These are phyloP conservation scores for Microcos paniculata DNA, from an alignment of 345 rosid species.

Conservation along the genomic window DNA sequence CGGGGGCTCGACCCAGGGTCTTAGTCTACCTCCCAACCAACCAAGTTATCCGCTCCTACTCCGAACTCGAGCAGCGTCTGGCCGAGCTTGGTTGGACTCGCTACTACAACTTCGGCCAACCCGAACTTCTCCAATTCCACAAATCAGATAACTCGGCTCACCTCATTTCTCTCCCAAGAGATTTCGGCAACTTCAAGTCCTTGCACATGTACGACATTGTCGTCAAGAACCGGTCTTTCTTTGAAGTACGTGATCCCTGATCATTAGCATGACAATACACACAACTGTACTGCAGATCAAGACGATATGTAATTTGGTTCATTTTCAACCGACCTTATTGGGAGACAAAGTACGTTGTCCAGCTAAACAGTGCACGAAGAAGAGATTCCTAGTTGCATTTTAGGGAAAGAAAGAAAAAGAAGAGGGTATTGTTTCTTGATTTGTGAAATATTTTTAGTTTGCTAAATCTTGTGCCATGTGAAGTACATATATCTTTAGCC, in stretches of 20 bases:
- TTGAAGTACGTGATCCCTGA: conserved; percentile 57
- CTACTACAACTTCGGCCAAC: conserved; percentile 31
- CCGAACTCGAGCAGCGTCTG: conserved; percentile 53
- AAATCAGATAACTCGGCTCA: conserved; percentile 43
- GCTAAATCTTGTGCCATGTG: too few species aligned
- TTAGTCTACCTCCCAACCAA: conserved; percentile 61
- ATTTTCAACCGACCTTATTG: not conserved
- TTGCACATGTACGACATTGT: conserved; percentile 68
- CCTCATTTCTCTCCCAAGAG: conserved; percentile 53
- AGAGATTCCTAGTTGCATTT: too few species aligned
- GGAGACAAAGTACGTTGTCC: not conserved
- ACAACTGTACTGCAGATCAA: too few species aligned
- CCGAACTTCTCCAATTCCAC: conserved; percentile 63
- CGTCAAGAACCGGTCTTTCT: conserved; percentile 60
- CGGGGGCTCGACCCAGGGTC: conserved; percentile 66
- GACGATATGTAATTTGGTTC: too few species aligned
- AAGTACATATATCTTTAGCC: too few species aligned
- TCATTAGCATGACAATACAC: not conserved
- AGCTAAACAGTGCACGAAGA: not conserved
- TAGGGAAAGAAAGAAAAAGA: too few species aligned
- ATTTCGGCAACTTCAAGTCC: conserved; percentile 40
- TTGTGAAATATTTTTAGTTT: too few species aligned
- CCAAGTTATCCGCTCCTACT: conserved; percentile 51
- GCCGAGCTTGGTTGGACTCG: conserved; percentile 67
- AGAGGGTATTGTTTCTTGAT: too few species aligned